Conservation (phyloP, 345 rosid species). For the Populus deltoides region DNA sequence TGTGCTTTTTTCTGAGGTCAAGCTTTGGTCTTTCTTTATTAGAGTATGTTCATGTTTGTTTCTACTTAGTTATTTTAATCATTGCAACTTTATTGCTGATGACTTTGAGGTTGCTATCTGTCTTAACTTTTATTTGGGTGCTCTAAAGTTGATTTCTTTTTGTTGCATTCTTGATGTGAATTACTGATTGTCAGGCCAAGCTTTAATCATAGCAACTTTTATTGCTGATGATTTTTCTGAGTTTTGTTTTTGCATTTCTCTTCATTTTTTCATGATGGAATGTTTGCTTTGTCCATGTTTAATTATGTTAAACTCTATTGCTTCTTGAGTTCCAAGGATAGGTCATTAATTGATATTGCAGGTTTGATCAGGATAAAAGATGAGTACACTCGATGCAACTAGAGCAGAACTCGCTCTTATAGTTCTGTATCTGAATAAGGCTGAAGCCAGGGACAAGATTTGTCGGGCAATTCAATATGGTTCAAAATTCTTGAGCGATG, state of each 20-base stretch:
- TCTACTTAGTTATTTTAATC: neutral
- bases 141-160: neutral
- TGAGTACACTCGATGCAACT: conserved; percentile 74
- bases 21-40: neutral
- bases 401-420: conserved; percentile 87
- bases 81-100: too few species aligned
- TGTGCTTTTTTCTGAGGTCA: conserved; percentile 3
- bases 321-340: neutral
- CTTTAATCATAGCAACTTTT: too few species aligned
- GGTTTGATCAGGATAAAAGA: conserved; percentile 35
- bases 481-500: conserved; percentile 81
- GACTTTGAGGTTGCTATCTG: neutral
- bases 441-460: conserved; percentile 99
- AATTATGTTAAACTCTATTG: neutral
- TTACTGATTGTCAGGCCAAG: neutral
- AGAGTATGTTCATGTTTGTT: neutral
- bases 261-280: neutral
- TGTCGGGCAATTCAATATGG: conserved; percentile 98
- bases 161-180: neutral
- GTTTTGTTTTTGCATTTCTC: neutral
- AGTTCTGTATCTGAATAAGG: conserved; percentile 86
- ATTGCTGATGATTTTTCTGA: neutral
- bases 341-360: conserved; percentile 5
- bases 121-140: neutral
- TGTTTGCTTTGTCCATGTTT: neutral